phyloP scores from a whole-genome alignment of 495 filamentous ascomycete species.

The Penicillium manginii region DNA sequence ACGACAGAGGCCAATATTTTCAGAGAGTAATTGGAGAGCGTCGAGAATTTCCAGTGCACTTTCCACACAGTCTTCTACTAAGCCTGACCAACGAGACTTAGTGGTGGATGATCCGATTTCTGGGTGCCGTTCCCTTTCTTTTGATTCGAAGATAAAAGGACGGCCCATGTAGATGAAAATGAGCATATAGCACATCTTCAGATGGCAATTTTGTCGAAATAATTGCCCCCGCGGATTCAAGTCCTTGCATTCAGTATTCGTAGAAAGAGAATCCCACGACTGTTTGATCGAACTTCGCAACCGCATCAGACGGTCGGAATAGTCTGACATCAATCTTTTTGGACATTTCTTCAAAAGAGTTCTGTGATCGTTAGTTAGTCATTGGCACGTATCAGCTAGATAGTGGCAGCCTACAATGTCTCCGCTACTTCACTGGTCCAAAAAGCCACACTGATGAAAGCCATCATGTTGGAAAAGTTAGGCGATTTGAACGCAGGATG shows the following conservation, averaged over 20 bases:
- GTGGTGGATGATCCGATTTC: conserved; percentile 14
- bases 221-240: conserved; percentile 34
- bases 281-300: conserved; percentile 39
- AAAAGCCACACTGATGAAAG: conserved; percentile 43
- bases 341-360: conserved; percentile 40
- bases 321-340: conserved; percentile 39
- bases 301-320: conserved; percentile 40
- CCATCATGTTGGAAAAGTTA: conserved; percentile 46
- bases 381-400: neutral
- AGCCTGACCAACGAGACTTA: conserved; percentile 32
- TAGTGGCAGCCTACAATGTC: conserved; percentile 37
- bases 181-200: conserved; percentile 50
- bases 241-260: conserved; percentile 38
- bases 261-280: conserved; percentile 48
- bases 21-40: conserved; percentile 42
- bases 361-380: neutral
- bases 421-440: conserved; percentile 45
- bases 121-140: conserved; percentile 21
- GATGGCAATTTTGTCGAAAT: conserved; percentile 47
- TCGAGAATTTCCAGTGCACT: conserved; percentile 50
- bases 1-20: conserved; percentile 47
- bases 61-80: conserved; percentile 48
- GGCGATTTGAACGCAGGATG: conserved; percentile 36
- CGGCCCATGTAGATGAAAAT: conserved; percentile 50
- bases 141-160: conserved; percentile 46